Base-by-base conservation (phyloP, 345 rosid genomes). In the Pugionium dolabratum region DNA sequence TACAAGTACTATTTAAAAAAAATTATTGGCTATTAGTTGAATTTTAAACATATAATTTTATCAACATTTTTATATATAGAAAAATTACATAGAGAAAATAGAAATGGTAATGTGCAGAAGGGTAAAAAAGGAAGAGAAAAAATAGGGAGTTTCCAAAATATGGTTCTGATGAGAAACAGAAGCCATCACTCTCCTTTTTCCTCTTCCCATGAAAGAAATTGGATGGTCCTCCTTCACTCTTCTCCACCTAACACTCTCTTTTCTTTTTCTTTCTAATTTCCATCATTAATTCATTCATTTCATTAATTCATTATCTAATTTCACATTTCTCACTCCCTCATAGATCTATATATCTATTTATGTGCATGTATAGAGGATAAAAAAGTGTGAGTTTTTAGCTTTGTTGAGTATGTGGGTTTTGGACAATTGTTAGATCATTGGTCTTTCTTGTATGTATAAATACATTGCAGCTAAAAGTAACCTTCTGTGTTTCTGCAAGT, bases 401-500 rank as follows among this genome's bases (percentile, higher is more conserved):
- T 60, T 54, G 50, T 58, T 51, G 54, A 34, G 52, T 75, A 44
- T 70, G 37, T 62, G 70, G 37, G n/a, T 30, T 55, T 64, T 75
- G 73, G 68, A 59, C 67, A 58, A 62, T 72, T 66, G 85, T 71
- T 78, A 74, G 62, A 58, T 65, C 49, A 26, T 64, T 70, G 68
- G 78, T 78, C 80, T 48, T 76, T 73, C 45, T 66, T 64, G 5
- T 62, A 48, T 61, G 76, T 59, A 75, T 81, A 76, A 75, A 79
- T 76, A 76, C 50, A 64, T 40, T n/a, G n/a, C n/a, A n/a, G n/a
- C n/a, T n/a, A n/a, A n/a, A n/a, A n/a, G n/a, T 18, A 41, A 54
- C 11, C 72, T 81, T 76, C 79, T 79, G 70, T 79, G 4, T 79
- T 82, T 76, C 77, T 75, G 84, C 83, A 76, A 76, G 80, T 51